Base-by-base conservation (phyloP, 352 stramenopile genomes). In the Globisporangium cylindrosporum region DNA sequence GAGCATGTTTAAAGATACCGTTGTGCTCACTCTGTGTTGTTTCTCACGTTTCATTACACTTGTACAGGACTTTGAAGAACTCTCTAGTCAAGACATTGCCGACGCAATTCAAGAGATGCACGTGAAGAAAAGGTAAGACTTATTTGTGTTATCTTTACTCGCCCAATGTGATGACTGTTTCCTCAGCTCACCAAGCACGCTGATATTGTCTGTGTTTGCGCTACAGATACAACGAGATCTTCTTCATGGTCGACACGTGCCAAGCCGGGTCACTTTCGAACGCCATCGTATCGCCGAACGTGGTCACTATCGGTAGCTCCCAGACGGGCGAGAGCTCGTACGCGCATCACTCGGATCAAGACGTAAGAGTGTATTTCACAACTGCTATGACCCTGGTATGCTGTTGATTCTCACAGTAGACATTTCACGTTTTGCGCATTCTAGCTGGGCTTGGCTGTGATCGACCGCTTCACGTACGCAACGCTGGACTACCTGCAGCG, bases 171-270 rank as follows among this genome's bases (percentile, higher is more conserved):
- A 43, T 43, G 36, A 43, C 10, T 43, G 4, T 43, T 43, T 43
- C 36, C 12, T 43, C 3, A 43, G 12, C 12, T 43, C 36, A 14
- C 36, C 15, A 49, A 18, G 0, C 18, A 43, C 48, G n/a, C 41
- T 12, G 20, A 41, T 24, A 12, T 49, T 3, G 5, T 49, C 18
- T 49, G 5, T 51, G 18, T 24, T 51, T 24, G 7, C 2, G 2
- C 43, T 41, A 27, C 63, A 93, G 88, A 54, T 99, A 98, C 79
- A 91, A 98, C 41, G 84, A 98, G 71, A 92, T 99, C 24, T 95
- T 99, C 59, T 98, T 98, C 72, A 97, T 98, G 76, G 93, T 98
- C n/a, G 97, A 99, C 85, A 99, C 97, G 7, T 99, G 97, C 74
- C 97, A 99, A 75, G 97, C 96, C 4, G 96, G 95, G 43, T 98